These are phyloP conservation scores for Fusarium longipes DNA, from an alignment of 2,329 filamentous ascomycete species.

Conservation along the genomic window DNA sequence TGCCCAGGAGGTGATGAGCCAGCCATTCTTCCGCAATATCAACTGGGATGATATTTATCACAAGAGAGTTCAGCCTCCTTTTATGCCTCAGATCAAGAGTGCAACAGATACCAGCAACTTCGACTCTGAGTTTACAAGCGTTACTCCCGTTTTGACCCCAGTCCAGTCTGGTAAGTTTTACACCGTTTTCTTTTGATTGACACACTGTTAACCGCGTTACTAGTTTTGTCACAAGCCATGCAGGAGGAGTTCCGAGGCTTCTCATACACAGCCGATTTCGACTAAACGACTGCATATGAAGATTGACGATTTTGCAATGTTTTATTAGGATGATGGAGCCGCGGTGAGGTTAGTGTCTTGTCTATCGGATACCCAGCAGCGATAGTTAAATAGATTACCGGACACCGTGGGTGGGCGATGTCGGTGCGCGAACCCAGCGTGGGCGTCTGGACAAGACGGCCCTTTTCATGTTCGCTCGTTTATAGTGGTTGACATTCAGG, in stretches of 20 bases:
- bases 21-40: conserved; percentile 97
- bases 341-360: conserved; percentile 45
- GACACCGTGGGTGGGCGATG: conserved; percentile 39
- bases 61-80: conserved; percentile 90
- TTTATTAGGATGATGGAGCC: conserved; percentile 40
- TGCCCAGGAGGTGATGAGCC: conserved; percentile 98
- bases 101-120: conserved; percentile 99
- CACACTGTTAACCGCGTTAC: conserved; percentile 43
- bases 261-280: conserved; percentile 95
- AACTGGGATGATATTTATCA: conserved; percentile 99
- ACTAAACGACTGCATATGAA: conserved; percentile 58
- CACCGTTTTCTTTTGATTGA: not conserved
- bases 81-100: conserved; percentile 88
- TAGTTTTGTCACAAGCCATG: conserved; percentile 97
- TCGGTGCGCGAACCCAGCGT: conserved; percentile 32
- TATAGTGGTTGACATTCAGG: conserved; percentile 37
- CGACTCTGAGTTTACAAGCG: conserved; percentile 97
- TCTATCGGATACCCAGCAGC: conserved; percentile 47
- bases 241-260: conserved; percentile 99
- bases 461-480: conserved; percentile 33
- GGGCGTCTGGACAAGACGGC: conserved; percentile 17
- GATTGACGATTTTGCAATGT: conserved; percentile 42
- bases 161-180: conserved; percentile 88
- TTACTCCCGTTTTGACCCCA: conserved; percentile 95
- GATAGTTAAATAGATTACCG: conserved; percentile 44